Conservation (phyloP, 2,329 filamentous ascomycete species). For the Ramularia collo-cygni region DNA sequence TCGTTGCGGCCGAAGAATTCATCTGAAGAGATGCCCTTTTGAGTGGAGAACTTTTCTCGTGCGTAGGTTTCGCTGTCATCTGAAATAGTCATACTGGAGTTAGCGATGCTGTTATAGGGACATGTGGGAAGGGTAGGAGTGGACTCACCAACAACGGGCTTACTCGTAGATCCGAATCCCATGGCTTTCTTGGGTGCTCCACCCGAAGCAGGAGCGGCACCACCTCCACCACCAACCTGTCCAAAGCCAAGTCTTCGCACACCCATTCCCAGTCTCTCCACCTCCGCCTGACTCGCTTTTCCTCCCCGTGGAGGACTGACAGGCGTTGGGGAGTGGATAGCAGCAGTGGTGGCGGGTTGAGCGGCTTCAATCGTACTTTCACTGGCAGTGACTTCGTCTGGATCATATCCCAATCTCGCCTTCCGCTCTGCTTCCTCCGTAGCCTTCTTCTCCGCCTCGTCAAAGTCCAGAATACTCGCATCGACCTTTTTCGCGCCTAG, state of each 20-base stretch:
- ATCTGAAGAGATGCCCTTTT: constrained; percentile 96
- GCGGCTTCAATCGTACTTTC: constrained; percentile 40
- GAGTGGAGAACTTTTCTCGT: constrained; percentile 77
- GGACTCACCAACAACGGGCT: constrained; percentile 56
- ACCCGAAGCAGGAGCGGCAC: constrained; percentile 36
- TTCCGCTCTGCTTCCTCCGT: constrained; percentile 96
- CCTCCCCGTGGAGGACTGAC: constrained; percentile 55
- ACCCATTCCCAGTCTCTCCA: constrained; percentile 87
- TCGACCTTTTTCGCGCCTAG: constrained; percentile 65
- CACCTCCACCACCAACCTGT: constrained; percentile 58
- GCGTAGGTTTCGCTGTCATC: constrained; percentile 77
- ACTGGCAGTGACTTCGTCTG: constrained; percentile 61
- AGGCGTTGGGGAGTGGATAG: constrained; percentile 69
- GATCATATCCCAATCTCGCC: constrained; percentile 90
- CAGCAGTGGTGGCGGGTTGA: constrained; percentile 33
- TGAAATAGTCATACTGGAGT: constrained; percentile 18
- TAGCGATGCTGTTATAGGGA: background rate
- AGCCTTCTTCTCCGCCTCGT: constrained; percentile 93
- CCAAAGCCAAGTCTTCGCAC: constrained; percentile 81
- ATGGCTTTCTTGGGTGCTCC: constrained; percentile 55
- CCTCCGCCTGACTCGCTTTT: constrained; percentile 57
- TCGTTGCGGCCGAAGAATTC: constrained; percentile 93
- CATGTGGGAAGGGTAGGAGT: background rate
- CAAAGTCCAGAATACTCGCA: constrained; percentile 76
- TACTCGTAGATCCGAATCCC: constrained; percentile 69